A percentile compares a stretch with the other conserved stretches of the same genome.
Evolutionary conservation across 495 filamentous ascomycete genomes (phyloP).

Genomic region (Hypoxylon fuscum): DNA sequence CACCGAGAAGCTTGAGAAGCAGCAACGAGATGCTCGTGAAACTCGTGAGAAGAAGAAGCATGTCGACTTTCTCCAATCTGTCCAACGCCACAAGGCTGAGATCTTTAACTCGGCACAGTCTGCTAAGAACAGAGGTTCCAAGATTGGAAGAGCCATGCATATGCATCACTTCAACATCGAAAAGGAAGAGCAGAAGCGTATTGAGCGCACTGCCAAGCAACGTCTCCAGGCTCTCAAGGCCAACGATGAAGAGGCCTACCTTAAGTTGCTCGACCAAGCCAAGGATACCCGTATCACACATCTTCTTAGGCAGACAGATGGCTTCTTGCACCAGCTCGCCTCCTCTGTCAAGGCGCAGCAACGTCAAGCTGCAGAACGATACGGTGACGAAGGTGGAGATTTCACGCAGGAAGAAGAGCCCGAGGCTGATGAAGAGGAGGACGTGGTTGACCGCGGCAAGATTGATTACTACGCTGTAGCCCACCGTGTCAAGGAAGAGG

Average conservation of each 20-base stretch:
- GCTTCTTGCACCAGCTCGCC: slow-evolving; percentile 94
- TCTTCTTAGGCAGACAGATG: slow-evolving; percentile 93
- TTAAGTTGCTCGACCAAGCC: slow-evolving; percentile 95
- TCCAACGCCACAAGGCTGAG: slow-evolving; percentile 67
- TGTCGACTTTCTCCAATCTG: slow-evolving; percentile 78
- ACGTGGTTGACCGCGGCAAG: slow-evolving; percentile 74
- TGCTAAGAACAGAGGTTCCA: slow-evolving; percentile 72
- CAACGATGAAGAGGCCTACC: slow-evolving; percentile 98
- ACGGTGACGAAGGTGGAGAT: slow-evolving; percentile 71
- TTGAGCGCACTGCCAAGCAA: slow-evolving; percentile 97
- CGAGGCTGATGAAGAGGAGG: slow-evolving; percentile 70
- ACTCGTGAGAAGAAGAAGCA: slow-evolving; percentile 96
- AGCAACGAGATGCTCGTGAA: slow-evolving; percentile 94
- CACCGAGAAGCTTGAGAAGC: slow-evolving; percentile 98
- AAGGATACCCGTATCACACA: slow-evolving; percentile 99
- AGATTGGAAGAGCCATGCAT: slow-evolving; percentile 87
- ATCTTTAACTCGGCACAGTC: slow-evolving; percentile 48
- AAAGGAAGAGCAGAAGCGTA: slow-evolving; percentile 97
- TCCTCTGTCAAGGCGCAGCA: slow-evolving; percentile 92
- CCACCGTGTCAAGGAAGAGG: slow-evolving; percentile 91
- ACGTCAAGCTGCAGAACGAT: slow-evolving; percentile 78
- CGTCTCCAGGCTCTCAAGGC: slow-evolving; percentile 98
- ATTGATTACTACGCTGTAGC: slow-evolving; percentile 99
- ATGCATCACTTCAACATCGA: slow-evolving; percentile 93
- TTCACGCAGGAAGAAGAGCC: slow-evolving; percentile 67